Percentiles rank a stretch among this genome's conserved stretches.
These are phyloP conservation scores for Cymbopogon citratus DNA, from an alignment of 176 grass and related monocot species.

Conservation along the genomic window DNA sequence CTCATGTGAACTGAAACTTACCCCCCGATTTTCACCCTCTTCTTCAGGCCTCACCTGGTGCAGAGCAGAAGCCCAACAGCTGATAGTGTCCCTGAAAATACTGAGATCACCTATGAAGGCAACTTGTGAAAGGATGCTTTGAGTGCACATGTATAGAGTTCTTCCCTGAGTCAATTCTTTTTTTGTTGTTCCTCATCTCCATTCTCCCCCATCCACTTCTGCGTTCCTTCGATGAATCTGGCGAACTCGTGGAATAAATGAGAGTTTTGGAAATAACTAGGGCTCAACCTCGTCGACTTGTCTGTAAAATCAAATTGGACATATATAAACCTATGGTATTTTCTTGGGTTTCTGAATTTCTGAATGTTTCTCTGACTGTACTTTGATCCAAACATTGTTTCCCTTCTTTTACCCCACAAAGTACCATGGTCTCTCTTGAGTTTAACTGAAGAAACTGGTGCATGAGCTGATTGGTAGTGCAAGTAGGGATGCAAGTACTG, in stretches of 20 bases:
- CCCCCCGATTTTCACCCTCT: neutral
- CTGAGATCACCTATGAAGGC: constrained; percentile 28
- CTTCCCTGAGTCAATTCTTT: constrained; percentile 38
- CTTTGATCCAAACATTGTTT: neutral
- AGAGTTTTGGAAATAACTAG: constrained; percentile 45
- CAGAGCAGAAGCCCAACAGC: constrained; percentile 71
- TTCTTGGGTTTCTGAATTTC: neutral
- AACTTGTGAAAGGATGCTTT: constrained; percentile 30
- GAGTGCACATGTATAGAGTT: constrained; percentile 74
- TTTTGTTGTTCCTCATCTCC: constrained; percentile 22
- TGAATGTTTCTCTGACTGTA: neutral
- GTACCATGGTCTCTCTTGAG: neutral
- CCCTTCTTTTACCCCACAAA: no score
- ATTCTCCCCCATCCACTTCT: constrained; percentile 16
- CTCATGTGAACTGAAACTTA: neutral
- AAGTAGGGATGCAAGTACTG: neutral
- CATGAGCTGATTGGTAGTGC: neutral
- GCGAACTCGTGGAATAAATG: constrained; percentile 33
- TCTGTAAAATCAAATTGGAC: constrained; percentile 38
- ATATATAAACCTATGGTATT: constrained; percentile 26
- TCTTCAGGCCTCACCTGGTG: constrained; percentile 58
- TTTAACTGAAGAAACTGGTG: neutral
- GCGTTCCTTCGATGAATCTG: constrained; percentile 29
- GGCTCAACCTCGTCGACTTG: constrained; percentile 44
- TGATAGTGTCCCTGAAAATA: constrained; percentile 33